Conservation (phyloP, 768 basidiomycete species). For the Panaeolus papilionaceus region DNA sequence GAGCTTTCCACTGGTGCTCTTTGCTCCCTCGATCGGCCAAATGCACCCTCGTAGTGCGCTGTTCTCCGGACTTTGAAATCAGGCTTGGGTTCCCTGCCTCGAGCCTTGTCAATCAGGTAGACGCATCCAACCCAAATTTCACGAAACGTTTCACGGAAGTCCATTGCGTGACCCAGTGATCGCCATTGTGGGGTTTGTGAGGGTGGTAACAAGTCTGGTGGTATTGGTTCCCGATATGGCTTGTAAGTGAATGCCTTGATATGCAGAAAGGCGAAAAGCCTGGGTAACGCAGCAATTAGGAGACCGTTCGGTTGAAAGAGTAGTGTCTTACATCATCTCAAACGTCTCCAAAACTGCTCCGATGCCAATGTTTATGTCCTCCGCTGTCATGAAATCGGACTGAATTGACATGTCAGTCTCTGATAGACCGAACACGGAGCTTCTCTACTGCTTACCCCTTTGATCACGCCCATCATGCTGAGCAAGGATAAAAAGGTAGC, state of each 20-base stretch:
- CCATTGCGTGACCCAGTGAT: constrained; percentile 68
- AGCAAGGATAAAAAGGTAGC: constrained; percentile 63
- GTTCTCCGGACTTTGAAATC: constrained; percentile 49
- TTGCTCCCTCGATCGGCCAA: constrained; percentile 43
- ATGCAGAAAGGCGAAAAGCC: constrained; percentile 73
- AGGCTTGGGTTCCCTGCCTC: constrained; percentile 59
- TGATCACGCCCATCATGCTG: constrained; percentile 63
- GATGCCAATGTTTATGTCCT: constrained; percentile 75
- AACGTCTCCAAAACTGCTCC: constrained; percentile 72
- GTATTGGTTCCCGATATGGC: constrained; percentile 51
- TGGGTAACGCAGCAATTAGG: constrained; percentile 27
- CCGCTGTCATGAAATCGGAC: constrained; percentile 75
- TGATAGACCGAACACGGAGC: constrained; percentile 1
- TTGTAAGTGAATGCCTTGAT: constrained; percentile 76
- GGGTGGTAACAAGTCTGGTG: constrained; percentile 34
- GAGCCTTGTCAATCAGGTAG: constrained; percentile 61
- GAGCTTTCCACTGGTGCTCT: constrained; percentile 10
- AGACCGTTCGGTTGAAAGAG: constrained; percentile 19
- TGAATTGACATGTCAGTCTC: constrained; percentile 27
- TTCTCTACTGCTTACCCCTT: constrained; percentile 51
- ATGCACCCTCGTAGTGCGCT: constrained; percentile 50
- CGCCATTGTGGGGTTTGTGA: constrained; percentile 57
- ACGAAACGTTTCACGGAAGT: constrained; percentile 71
- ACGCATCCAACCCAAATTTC: constrained; percentile 64
- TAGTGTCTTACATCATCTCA: constrained; percentile 70